Conservation (phyloP, 352 stramenopile genomes). For the Elongisporangium senticosum region DNA sequence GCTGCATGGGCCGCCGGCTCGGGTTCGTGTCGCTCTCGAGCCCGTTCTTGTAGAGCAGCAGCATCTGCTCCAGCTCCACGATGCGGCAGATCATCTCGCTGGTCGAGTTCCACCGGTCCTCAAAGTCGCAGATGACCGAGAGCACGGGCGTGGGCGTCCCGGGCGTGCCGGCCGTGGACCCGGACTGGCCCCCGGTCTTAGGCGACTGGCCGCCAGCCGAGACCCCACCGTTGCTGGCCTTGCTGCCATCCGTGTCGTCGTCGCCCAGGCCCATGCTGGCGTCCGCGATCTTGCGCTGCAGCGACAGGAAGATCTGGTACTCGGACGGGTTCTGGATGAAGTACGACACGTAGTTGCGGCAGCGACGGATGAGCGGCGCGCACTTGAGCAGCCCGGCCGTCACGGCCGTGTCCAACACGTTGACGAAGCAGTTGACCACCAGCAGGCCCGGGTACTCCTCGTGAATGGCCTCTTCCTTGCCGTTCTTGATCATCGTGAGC, state of each 20-base stretch:
- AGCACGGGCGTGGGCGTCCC: constrained; percentile 20
- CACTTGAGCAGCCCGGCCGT: constrained; percentile 54
- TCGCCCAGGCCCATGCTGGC: constrained; percentile 20
- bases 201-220: not conserved
- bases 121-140: constrained; percentile 76
- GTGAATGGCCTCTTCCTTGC: constrained; percentile 45
- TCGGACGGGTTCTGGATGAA: constrained; percentile 82
- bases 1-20: constrained; percentile 63
- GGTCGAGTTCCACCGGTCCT: constrained; percentile 72
- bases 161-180: constrained; percentile 1
- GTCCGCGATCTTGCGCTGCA: constrained; percentile 61
- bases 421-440: constrained; percentile 67
- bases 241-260: constrained; percentile 9
- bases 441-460: constrained; percentile 59
- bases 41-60: constrained; percentile 72
- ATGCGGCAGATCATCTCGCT: constrained; percentile 78
- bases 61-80: constrained; percentile 66
- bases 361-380: constrained; percentile 48
- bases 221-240: constrained; percentile 1
- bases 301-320: constrained; percentile 74
- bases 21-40: constrained; percentile 69
- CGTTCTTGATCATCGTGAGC: constrained; percentile 56
- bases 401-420: constrained; percentile 51
- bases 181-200: constrained; percentile 4
- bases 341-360: constrained; percentile 75